A percentile compares a stretch with the other conserved stretches of the same genome.
Conservation (phyloP, 805 yeast genomes). For the Grigorovia humatica region DNA sequence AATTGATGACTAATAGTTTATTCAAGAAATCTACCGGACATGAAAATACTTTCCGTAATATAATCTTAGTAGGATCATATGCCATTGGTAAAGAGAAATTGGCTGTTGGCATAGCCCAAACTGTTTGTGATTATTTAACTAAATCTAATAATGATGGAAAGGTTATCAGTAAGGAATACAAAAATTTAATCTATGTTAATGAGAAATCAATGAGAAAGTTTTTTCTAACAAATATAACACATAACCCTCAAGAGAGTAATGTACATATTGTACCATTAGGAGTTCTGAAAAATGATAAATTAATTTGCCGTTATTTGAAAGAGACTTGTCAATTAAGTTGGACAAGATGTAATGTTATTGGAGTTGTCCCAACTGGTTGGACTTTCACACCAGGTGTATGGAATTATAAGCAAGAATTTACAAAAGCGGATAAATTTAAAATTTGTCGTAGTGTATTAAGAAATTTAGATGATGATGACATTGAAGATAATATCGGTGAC, state of each 20-base stretch:
- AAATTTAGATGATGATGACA: not conserved
- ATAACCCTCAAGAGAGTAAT: not conserved
- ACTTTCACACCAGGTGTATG: constrained; percentile 32
- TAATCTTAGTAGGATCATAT: constrained; percentile 66
- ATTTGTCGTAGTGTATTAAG: constrained; percentile 8
- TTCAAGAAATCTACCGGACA: not conserved
- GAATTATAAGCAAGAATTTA: not conserved
- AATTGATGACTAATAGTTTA: not conserved
- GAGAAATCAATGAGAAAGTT: constrained; percentile 4
- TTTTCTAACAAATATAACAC: constrained; percentile 1
- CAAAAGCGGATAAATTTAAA: constrained; percentile 4
- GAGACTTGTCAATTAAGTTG: constrained; percentile 5
- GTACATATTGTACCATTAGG: constrained; percentile 71
- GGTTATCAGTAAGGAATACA: not conserved
- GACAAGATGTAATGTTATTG: constrained; percentile 38
- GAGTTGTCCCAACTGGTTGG: constrained; percentile 89
- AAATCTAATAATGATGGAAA: not conserved
- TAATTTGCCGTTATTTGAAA: constrained; percentile 21
- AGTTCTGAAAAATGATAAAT: constrained; percentile 33
- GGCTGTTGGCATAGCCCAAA: constrained; percentile 54
- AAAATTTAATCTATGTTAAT: constrained; percentile 28
- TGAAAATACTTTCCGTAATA: constrained; percentile 4
- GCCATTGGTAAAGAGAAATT: constrained; percentile 87
- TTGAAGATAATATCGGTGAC: not conserved
- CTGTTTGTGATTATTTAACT: constrained; percentile 20